A percentile compares a stretch with the other conserved stretches of the same genome.
Evolutionary conservation across 179 eudicot species (phyloP).

Genomic region (Corrigiola litoralis): DNA sequence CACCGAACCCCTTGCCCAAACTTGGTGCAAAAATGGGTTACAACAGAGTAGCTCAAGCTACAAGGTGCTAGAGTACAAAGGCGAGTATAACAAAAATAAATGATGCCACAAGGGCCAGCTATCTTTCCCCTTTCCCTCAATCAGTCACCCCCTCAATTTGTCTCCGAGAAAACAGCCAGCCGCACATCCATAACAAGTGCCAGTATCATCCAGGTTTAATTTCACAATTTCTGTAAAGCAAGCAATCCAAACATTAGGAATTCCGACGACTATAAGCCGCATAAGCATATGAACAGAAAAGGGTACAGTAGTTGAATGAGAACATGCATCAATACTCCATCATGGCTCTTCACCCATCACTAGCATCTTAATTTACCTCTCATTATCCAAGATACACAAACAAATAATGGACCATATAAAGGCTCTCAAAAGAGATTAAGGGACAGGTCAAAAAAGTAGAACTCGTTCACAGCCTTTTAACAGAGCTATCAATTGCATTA

Average conservation of each 20-base stretch:
- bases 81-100: neutral
- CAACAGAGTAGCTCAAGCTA: neutral
- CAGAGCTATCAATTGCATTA: too few species aligned
- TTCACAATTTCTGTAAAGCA: neutral
- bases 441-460: too few species aligned
- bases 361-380: too few species aligned
- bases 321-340: too few species aligned
- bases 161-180: neutral
- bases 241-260: neutral
- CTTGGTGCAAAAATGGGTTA: conserved; percentile 5
- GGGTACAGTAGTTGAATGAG: too few species aligned
- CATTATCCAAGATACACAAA: too few species aligned
- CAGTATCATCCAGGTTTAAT: neutral
- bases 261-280: neutral
- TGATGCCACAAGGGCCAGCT: neutral
- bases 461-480: too few species aligned
- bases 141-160: neutral
- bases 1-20: neutral
- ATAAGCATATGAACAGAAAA: neutral
- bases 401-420: too few species aligned
- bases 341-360: too few species aligned
- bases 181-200: too few species aligned
- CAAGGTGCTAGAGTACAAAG: neutral
- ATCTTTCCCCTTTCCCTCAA: neutral
- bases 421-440: too few species aligned